Base-by-base conservation (phyloP, 2,329 filamentous ascomycete species). In the Trichoderma simmonsii region DNA sequence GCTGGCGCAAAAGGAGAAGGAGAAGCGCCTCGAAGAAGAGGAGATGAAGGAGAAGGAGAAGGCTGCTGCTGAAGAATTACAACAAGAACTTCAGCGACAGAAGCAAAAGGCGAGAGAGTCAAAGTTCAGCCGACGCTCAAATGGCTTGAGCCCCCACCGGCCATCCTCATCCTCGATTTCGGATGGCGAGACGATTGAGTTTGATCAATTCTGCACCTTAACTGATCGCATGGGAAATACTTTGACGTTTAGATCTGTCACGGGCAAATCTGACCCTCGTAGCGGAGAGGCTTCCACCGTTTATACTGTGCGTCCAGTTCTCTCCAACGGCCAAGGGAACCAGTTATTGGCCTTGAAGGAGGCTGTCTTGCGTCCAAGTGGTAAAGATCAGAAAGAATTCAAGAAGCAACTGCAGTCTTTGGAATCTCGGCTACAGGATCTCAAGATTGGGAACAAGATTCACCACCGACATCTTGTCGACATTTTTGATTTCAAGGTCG, bases 401-500 rank as follows among this genome's bases (percentile, higher is more conserved):
- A 94, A 94, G 77, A 91, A 92, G 79, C 89, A 92, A 74, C 85
- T 98, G 66, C 91, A 94, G 77, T 86, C 87, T 8, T 87, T 97
- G 28, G 95, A 98, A 80, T 88, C 88, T 54, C 88, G 92, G 72
- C 85, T 99, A 43, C 92, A 95, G 75, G 86, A 88, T 11, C 83
- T 97, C 66, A 96, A 93, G 80, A 84, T 87, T 1, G 83, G 94
- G 60, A 96, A 93, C 79, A 89, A 88, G 75, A 83, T 96, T 51
- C 88, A 89, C 4, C 94, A 98, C 79, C 87, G 89, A 28, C 93
- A 94, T 77, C 83, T 98, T 14, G 87, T 96, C 57, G 90, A 92
- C 64, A 86, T 98, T 48, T 85, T 97, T 71, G 94, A 95, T 73
- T 97, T 94, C 82, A 94, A 93, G 76, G 92, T 98, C 73, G 86